Percentiles rank a stretch among this genome's conserved stretches.
Evolutionary conservation across 2,329 filamentous ascomycete species (phyloP).

Genomic region (Sclerotinia spermophila): DNA sequence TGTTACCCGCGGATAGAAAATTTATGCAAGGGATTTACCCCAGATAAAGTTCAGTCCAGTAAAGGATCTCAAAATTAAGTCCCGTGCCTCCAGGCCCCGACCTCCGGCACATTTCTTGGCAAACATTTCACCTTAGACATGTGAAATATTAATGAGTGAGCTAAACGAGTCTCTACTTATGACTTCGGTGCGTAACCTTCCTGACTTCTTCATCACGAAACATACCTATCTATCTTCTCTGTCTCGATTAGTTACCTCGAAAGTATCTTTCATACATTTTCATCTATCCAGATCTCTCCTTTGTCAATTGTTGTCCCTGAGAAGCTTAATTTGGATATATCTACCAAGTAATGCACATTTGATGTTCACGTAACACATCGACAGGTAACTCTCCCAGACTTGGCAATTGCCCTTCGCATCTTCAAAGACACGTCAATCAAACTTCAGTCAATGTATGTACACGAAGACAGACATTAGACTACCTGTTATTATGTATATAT

Average conservation of each 20-base stretch:
- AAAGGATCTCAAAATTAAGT: neutral
- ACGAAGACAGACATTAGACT: neutral
- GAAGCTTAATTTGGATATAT: neutral
- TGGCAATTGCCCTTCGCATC: neutral
- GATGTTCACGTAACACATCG: neutral
- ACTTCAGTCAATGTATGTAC: neutral
- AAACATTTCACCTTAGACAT: constrained; percentile 9
- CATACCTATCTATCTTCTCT: neutral
- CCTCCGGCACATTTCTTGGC: neutral
- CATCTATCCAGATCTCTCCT: neutral
- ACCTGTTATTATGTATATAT: neutral
- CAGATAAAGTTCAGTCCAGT: constrained; percentile 16
- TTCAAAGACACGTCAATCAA: neutral
- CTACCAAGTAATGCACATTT: neutral
- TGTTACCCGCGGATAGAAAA: neutral
- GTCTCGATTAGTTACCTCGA: neutral
- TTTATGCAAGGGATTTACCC: constrained; percentile 2
- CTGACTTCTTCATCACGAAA: neutral
- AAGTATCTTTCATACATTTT: neutral
- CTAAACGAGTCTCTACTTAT: neutral
- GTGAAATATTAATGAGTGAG: neutral
- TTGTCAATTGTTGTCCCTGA: neutral
- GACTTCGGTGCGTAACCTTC: neutral
- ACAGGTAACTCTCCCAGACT: constrained; percentile 10
- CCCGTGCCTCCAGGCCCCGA: constrained; percentile 9